Conservation (phyloP, 2,329 filamentous ascomycete species). For the Biscogniauxia sp. region DNA sequence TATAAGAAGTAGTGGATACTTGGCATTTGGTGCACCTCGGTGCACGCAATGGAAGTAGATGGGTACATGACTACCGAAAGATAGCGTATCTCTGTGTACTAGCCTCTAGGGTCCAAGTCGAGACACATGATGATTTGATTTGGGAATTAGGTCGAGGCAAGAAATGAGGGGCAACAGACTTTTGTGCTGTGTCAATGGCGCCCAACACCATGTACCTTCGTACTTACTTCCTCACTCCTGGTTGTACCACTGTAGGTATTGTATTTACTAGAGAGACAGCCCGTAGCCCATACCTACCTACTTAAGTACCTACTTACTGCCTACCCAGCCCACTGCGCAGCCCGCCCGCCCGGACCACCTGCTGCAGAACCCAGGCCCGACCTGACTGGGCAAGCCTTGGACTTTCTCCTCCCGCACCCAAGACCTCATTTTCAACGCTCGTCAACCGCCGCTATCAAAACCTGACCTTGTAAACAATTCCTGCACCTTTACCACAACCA, state of each 20-base stretch:
- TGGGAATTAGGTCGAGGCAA: conserved; percentile 17
- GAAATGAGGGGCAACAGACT: conserved; percentile 19
- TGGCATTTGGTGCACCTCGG: too few species aligned
- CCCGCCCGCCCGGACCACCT: too few species aligned
- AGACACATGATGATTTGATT: conserved; percentile 14
- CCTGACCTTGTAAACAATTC: conserved; percentile 30
- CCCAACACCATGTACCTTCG: not conserved
- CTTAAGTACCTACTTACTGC: too few species aligned
- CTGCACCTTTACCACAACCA: conserved; percentile 14
- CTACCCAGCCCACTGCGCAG: too few species aligned
- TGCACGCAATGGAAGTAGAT: too few species aligned
- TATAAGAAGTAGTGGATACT: too few species aligned
- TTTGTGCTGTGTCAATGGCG: not conserved
- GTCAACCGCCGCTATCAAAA: conserved; percentile 12
- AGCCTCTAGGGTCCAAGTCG: conserved; percentile 3
- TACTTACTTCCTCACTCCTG: not conserved
- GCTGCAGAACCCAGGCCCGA: not conserved
- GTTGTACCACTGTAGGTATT: not conserved
- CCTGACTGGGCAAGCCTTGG: not conserved
- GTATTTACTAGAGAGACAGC: too few species aligned
- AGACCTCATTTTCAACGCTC: conserved; percentile 31
- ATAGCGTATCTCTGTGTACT: not conserved
- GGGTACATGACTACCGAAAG: not conserved
- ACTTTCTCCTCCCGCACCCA: conserved; percentile 25
- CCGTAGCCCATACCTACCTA: too few species aligned